Percentiles rank a stretch among this genome's conserved stretches.
phyloP scores from a whole-genome alignment of 345 rosid species.

The Citrus sinensis region DNA sequence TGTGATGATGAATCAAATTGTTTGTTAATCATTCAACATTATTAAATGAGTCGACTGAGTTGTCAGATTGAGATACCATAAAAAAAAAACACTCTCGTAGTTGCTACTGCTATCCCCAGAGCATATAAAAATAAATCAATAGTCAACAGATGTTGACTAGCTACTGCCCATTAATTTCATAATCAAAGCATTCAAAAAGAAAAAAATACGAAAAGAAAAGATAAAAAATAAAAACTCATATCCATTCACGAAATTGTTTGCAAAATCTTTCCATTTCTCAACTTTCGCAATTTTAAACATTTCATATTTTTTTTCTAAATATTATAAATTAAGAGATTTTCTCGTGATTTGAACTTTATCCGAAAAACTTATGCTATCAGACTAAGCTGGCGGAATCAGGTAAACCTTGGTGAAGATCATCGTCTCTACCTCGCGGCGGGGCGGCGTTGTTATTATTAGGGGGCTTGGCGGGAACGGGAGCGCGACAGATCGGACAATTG shows the following conservation, averaged over 20 bases:
- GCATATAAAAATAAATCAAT: not conserved
- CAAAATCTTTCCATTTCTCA: not conserved
- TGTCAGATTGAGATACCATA: not conserved
- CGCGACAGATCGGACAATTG: slow-evolving; percentile 76
- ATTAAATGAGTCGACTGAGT: not conserved
- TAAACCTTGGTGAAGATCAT: slow-evolving; percentile 60
- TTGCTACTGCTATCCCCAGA: not conserved
- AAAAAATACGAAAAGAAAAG: too few species aligned
- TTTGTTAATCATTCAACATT: not conserved
- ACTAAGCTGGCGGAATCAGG: slow-evolving; percentile 70
- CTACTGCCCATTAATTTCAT: not conserved
- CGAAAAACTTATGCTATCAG: slow-evolving; percentile 15
- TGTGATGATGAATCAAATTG: not conserved
- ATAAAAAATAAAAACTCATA: not conserved
- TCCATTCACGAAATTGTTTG: not conserved
- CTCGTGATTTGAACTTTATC: not conserved
- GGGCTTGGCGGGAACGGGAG: slow-evolving; percentile 41
- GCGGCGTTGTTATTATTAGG: slow-evolving; percentile 14
- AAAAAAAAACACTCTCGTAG: not conserved
- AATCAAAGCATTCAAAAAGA: not conserved
- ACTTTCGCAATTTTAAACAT: too few species aligned
- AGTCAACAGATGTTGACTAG: too few species aligned
- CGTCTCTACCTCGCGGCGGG: slow-evolving; percentile 22
- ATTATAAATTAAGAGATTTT: not conserved
- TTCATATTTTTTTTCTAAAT: too few species aligned